Evolutionary conservation across 1,284 basidiomycete species (phyloP).

Genomic region (Puccinia hordei): DNA sequence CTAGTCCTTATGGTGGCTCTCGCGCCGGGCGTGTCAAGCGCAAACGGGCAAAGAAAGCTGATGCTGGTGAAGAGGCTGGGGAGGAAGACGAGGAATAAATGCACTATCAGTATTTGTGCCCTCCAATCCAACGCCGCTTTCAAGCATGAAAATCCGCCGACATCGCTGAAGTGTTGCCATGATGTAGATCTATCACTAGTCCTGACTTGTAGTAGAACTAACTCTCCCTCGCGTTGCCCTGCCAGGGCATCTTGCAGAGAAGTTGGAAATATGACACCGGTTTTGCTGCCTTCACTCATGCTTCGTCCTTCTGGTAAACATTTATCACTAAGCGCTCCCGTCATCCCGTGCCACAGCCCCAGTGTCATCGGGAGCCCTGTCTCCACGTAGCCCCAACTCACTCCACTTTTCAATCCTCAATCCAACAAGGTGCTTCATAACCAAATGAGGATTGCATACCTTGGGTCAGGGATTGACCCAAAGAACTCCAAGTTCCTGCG

Average conservation of each 20-base stretch:
- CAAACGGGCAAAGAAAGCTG: conserved; percentile 92
- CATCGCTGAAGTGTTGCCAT: neutral
- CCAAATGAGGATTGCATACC: too few relatives aligned
- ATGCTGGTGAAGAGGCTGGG: conserved; percentile 84
- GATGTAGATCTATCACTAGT: conserved; percentile 15
- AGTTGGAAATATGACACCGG: conserved; percentile 6
- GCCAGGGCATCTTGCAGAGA: neutral
- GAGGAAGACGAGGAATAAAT: conserved; percentile 79
- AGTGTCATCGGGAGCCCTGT: neutral
- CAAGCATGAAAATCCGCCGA: conserved; percentile 16
- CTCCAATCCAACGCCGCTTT: neutral
- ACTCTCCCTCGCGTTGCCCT: neutral
- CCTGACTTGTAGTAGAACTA: conserved; percentile 6
- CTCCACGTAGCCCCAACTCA: too few relatives aligned
- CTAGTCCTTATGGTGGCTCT: conserved; percentile 95
- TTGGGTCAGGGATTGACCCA: too few relatives aligned
- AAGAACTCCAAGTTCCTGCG: too few relatives aligned
- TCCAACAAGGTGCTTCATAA: too few relatives aligned
- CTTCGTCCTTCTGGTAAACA: conserved; percentile 8
- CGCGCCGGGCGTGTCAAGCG: conserved; percentile 98
- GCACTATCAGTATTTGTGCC: neutral
- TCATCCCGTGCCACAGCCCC: neutral
- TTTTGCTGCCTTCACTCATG: conserved; percentile 7
- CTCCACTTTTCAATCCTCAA: too few relatives aligned
- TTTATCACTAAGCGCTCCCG: neutral